These are phyloP conservation scores for Melanopsichium pennsylvanicum DNA, from an alignment of 1,284 basidiomycete genomes.

Conservation along the genomic window DNA sequence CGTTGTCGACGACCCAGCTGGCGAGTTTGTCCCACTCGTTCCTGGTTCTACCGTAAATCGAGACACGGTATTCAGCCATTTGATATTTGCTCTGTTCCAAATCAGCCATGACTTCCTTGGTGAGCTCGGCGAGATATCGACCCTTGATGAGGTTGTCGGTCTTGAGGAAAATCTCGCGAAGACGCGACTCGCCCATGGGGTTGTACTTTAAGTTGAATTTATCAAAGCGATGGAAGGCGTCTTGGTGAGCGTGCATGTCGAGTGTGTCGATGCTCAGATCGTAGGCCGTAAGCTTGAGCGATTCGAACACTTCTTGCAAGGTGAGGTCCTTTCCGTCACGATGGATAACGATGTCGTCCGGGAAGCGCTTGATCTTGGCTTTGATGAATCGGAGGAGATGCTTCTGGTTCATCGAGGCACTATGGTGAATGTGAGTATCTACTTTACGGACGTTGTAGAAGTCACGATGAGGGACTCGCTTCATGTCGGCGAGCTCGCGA, in stretches of 20 bases:
- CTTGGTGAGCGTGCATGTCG: slow-evolving; percentile 98
- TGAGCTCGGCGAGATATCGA: slow-evolving; percentile 92
- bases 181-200: slow-evolving; percentile 89
- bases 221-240: slow-evolving; percentile 97
- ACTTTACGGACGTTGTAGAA: slow-evolving; percentile 98
- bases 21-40: slow-evolving; percentile 98
- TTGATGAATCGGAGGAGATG: slow-evolving; percentile 99
- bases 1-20: slow-evolving; percentile 93
- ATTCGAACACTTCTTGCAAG: slow-evolving; percentile 91
- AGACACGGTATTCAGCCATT: slow-evolving; percentile 86
- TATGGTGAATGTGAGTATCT: slow-evolving; percentile 98
- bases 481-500: slow-evolving; percentile 95
- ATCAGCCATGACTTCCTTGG: slow-evolving; percentile 93
- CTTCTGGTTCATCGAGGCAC: slow-evolving; percentile 99
- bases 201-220: slow-evolving; percentile 74
- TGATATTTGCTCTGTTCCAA: slow-evolving; percentile 98
- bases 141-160: slow-evolving; percentile 83
- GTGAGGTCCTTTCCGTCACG: slow-evolving; percentile 90
- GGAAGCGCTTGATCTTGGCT: slow-evolving; percentile 86
- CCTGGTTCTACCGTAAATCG: slow-evolving; percentile 81
- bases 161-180: slow-evolving; percentile 98
- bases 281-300: slow-evolving; percentile 92
- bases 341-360: slow-evolving; percentile 90
- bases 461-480: slow-evolving; percentile 79
- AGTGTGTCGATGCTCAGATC: slow-evolving; percentile 98